Base-by-base conservation (phyloP, 352 stramenopile species). In the Phytopythium vexans region DNA sequence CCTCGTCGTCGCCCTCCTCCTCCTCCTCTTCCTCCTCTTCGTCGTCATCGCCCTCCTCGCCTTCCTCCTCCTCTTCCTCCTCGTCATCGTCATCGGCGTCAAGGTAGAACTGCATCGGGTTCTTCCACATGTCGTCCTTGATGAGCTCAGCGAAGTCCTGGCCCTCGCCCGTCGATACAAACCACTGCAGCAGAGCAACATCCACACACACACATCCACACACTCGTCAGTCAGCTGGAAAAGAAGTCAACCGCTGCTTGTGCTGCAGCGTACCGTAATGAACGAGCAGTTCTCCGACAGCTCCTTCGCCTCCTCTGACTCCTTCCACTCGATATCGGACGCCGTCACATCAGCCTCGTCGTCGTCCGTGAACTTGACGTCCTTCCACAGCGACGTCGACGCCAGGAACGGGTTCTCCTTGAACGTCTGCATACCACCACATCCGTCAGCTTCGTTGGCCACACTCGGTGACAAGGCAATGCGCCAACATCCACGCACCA, bases 41-140 rank as follows among this genome's bases (percentile, higher is more conserved):
- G 0, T 66, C 61, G 1, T 75, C 72, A 0, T 72, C 74, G 8
- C 60, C 72, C 0, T 65, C 70, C 3, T 83, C 77, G 1, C 66
- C 77, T 33, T 59, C 62, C 7, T 68, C 65, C 0, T 65, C 60
- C 4, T 60, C 70, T 3, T 79, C 66, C 6, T 81, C 70, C 4
- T 86, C 72, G 4, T 72, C 73, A 16, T 81, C 56, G 27, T 78
- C 51, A 12, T 54, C 71, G 52, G 60, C 45, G 14, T 60, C 61
- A 32, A 75, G 12, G 66, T 77, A 92, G 49, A 74, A 84, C 71
- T 56, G 62, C 39, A 90, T 70, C 11, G 82, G 77, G 54, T 72
- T 76, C 70, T 88, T 90, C 79, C 74, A 92, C 5, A 89, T 38
- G 35, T 92, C 82, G 52, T 92, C 79, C 72, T 90, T 89, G 49